These are phyloP conservation scores for Schwanniomyces polymorphus DNA, from an alignment of 805 yeast genomes.

Conservation along the genomic window DNA sequence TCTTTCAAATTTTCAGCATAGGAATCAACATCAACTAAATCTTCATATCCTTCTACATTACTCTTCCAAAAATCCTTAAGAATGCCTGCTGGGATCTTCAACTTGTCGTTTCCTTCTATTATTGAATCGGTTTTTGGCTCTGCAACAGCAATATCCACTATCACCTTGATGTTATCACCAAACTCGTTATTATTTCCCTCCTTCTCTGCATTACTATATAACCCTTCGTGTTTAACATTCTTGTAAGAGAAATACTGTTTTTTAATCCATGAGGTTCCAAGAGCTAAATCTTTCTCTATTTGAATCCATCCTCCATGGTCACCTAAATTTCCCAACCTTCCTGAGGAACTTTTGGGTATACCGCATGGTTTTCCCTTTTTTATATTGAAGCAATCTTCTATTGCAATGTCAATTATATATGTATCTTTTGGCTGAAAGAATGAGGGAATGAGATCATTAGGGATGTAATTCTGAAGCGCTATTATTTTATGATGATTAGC, in stretches of 20 bases:
- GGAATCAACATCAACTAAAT: neutral
- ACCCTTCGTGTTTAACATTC: slow-evolving; percentile 18
- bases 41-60: neutral
- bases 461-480: slow-evolving; percentile 20
- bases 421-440: slow-evolving; percentile 42
- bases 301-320: slow-evolving; percentile 38
- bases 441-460: slow-evolving; percentile 33
- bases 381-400: slow-evolving; percentile 29
- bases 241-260: slow-evolving; percentile 40
- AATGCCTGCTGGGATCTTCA: slow-evolving; percentile 26
- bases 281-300: slow-evolving; percentile 47
- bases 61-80: slow-evolving; percentile 21
- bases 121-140: slow-evolving; percentile 28
- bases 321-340: slow-evolving; percentile 22
- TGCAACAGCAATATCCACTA: slow-evolving; percentile 42
- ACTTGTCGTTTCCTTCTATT: slow-evolving; percentile 37
- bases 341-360: slow-evolving; percentile 19
- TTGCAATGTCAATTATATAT: slow-evolving; percentile 41
- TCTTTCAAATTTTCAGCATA: neutral
- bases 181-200: neutral
- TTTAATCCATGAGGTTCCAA: slow-evolving; percentile 45
- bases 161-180: slow-evolving; percentile 22
- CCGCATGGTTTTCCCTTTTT: slow-evolving; percentile 25
- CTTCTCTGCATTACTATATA: slow-evolving; percentile 8
- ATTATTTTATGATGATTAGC: slow-evolving; percentile 41